phyloP scores from a whole-genome alignment of 306 rosid genomes.

The Vicia faba region DNA sequence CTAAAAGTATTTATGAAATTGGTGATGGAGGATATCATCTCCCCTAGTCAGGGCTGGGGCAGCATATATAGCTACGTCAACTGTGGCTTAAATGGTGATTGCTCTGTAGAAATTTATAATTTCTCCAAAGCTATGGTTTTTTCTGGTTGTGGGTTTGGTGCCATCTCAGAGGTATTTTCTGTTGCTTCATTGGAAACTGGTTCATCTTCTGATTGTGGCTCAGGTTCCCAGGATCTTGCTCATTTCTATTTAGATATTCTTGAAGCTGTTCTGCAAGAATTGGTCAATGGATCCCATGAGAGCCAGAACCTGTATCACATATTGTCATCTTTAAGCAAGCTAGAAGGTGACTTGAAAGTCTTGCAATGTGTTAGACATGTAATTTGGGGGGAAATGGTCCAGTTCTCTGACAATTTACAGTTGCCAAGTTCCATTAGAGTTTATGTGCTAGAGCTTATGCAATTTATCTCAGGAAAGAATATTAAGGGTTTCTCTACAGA shows the following conservation, averaged over 20 bases:
- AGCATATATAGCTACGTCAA: slow-evolving; percentile 61
- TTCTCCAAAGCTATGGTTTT: slow-evolving; percentile 87
- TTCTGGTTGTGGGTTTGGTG: slow-evolving; percentile 90
- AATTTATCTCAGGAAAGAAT: slow-evolving; percentile 73
- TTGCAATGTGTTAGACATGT: slow-evolving; percentile 72
- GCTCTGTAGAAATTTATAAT: slow-evolving; percentile 54
- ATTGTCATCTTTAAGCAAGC: slow-evolving; percentile 79
- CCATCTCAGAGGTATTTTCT: slow-evolving; percentile 78
- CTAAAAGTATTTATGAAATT: slow-evolving; percentile 74
- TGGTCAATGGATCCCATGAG: slow-evolving; percentile 66
- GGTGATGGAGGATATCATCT: slow-evolving; percentile 84
- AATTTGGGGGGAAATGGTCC: slow-evolving; percentile 85
- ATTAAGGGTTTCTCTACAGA: slow-evolving; percentile 77
- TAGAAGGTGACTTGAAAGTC: slow-evolving; percentile 76
- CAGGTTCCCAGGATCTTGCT: slow-evolving; percentile 65
- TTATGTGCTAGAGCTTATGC: slow-evolving; percentile 85
- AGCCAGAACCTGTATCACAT: slow-evolving; percentile 67
- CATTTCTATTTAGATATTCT: slow-evolving; percentile 68
- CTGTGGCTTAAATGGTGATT: slow-evolving; percentile 63
- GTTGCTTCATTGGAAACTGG: slow-evolving; percentile 57
- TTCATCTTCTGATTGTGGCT: slow-evolving; percentile 42
- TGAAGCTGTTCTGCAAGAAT: slow-evolving; percentile 66
- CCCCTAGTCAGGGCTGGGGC: slow-evolving; percentile 94
- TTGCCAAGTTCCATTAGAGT: slow-evolving; percentile 84
- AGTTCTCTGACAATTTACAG: slow-evolving; percentile 84